Conservation (phyloP, 2,329 filamentous ascomycete species). For the Arthrobotrys musiformis region DNA sequence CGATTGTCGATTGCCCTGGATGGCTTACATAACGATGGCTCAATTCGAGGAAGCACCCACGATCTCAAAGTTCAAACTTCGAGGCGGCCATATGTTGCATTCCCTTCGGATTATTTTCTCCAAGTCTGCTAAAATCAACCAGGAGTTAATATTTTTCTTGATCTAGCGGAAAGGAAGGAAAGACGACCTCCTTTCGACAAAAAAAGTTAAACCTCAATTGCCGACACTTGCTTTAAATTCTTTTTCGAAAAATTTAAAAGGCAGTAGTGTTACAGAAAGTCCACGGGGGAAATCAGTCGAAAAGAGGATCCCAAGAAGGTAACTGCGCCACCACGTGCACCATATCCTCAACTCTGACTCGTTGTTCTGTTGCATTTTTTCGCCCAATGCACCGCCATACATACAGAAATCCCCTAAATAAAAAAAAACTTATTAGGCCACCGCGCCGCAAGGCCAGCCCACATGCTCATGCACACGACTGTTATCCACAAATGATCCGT, state of each 20-base stretch:
- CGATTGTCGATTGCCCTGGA: constrained; percentile 1
- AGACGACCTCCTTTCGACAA: background rate
- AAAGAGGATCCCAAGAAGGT: background rate
- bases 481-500: constrained; percentile 6
- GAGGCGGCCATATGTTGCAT: background rate
- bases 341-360: constrained; percentile 49
- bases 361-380: constrained; percentile 56
- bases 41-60: background rate
- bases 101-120: too few species aligned
- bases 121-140: too few species aligned
- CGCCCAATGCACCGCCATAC: constrained; percentile 32
- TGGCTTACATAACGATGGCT: background rate
- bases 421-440: constrained; percentile 1
- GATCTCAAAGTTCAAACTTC: background rate
- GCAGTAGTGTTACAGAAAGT: background rate
- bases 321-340: constrained; percentile 55
- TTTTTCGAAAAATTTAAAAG: background rate
- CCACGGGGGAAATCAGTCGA: background rate
- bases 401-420: background rate
- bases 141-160: too few species aligned
- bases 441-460: constrained; percentile 8
- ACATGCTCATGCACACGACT: constrained; percentile 31
- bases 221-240: background rate
- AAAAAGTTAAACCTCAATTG: background rate
- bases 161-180: background rate